Evolutionary conservation across 768 basidiomycete genomes (phyloP), one percentile per base, ranked within the genome.

Genomic region (Boletus subparvulus): DNA sequence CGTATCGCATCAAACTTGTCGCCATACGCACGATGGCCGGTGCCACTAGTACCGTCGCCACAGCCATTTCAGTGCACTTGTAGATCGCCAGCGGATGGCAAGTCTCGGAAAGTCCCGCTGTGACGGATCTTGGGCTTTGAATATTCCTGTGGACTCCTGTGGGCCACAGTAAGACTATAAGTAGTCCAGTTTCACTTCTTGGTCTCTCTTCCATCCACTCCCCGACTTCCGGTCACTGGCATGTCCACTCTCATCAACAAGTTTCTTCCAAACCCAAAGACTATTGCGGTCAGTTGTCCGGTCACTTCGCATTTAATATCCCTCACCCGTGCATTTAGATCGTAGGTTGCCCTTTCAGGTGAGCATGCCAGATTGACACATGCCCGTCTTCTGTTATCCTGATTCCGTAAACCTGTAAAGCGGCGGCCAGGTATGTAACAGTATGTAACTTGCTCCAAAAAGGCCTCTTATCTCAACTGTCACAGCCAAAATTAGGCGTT

Each of bases 281-380:
- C 90, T 0, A 80, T 84, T 39, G 90, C 90, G 48, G 93, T 94
- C 69, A 73, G 91, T 82, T n/a, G 13, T 42, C 13, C n/a, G 39
- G 16, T 40, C 33, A 36, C 24, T 55, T 30, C 43, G 24, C 28
- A 50, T 40, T 19, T 24, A 6, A 9, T 3, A 30, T 32, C 33
- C n/a, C 59, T 65, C 50, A 66, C 47, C 56, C 57, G 32, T 52
- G 37, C 37, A 47, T 21, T 43, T 12, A 94, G 88, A 90, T 98
- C 65, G 87, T 98, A 30, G 94, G 92, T 28, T 97, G 94, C 75
- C 95, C 95, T 16, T 97, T 97, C 81, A 93, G 90, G 94, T 92
- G 65, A 70, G 84, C 76, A 16, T 39, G 11, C 32, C 24, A 33
- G 8, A 30, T 28, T 28, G 26, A 3, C 40, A 14, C 40, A 12